Base-by-base conservation (phyloP, 768 basidiomycete genomes). In the Auriculariales sp. region DNA sequence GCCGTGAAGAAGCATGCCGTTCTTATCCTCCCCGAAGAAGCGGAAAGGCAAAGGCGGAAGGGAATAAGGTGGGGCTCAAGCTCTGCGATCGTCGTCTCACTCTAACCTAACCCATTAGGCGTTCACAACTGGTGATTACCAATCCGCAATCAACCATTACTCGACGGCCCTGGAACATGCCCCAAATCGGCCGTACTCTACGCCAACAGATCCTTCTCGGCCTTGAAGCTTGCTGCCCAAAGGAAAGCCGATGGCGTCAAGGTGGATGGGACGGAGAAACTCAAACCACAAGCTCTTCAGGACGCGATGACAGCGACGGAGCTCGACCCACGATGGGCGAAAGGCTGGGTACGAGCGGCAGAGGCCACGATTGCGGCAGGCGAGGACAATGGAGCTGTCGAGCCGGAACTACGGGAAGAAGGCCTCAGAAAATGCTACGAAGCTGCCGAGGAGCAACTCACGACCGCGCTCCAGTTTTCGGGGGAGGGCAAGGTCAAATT, bases 51-150 rank as follows among this genome's bases (percentile, higher is more conserved):
- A 44, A 44, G 24, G 17, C 39, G 22, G 39, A 12, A 10, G 39
- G 39, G 22, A 44, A 44, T 25, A 44, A 44, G 39, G 39, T 44
- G 39, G 22, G 39, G n/a, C n/a, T n/a, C n/a, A n/a, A n/a, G n/a
- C n/a, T n/a, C n/a, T n/a, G n/a, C n/a, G n/a, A n/a, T n/a, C n/a
- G n/a, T n/a, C n/a, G n/a, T n/a, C n/a, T n/a, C n/a, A n/a, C n/a
- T n/a, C n/a, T n/a, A 25, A 5, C 22, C 39, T 44, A 25, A 44
- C 22, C 22, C 39, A 6, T 19, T 44, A 44, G 39, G 39, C 39
- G 39, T 44, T 44, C 22, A 44, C 39, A 7, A 24, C 6, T 19
- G 39, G 39, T 9, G 39, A 44, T 7, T 44, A 44, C 19, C 22
- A 19, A 9, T 5, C 15, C 22, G 39, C 39, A 7, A 25, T 44